A percentile compares a stretch with the other conserved stretches of the same genome.
phyloP scores from a whole-genome alignment of 306 rosid genomes.

The Quillaja saponaria region DNA sequence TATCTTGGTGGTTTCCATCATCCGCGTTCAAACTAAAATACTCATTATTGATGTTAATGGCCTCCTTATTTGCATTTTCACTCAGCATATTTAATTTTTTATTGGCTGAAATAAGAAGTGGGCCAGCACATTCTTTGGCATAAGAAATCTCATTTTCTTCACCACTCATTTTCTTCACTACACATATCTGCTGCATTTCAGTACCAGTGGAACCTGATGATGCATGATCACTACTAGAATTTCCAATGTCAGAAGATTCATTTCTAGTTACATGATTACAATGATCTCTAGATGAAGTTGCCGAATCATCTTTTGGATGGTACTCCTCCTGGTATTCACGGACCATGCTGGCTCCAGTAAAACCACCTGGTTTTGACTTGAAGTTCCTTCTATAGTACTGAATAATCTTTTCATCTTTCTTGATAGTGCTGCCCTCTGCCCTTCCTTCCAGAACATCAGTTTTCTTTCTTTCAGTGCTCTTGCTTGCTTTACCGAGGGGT shows the following conservation, averaged over 20 bases:
- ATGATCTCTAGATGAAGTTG: conserved; percentile 34
- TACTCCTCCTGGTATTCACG: conserved; percentile 31
- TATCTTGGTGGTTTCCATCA: conserved; percentile 39
- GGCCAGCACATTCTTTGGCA: conserved; percentile 22
- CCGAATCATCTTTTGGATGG: conserved; percentile 20
- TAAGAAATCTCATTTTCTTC: conserved; percentile 28
- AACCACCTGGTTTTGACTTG: conserved; percentile 52
- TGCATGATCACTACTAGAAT: conserved; percentile 42
- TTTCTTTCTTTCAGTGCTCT: conserved; percentile 44
- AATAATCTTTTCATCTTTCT: conserved; percentile 52
- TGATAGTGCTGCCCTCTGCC: conserved; percentile 26
- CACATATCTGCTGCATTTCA: conserved; percentile 42
- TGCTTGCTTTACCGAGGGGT: conserved; percentile 38
- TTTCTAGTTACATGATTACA: conserved; percentile 34
- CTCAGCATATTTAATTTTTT: conserved; percentile 28
- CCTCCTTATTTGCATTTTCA: conserved; percentile 26
- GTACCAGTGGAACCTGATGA: conserved; percentile 36
- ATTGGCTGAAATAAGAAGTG: conserved; percentile 34
- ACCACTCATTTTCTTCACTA: conserved; percentile 28
- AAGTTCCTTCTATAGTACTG: conserved; percentile 80
- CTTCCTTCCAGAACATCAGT: conserved; percentile 40
- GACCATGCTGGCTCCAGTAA: conserved; percentile 34
- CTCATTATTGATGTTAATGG: conserved; percentile 23
- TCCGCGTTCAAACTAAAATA: conserved; percentile 36
- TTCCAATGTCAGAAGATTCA: conserved; percentile 30